Evolutionary conservation across 1,284 basidiomycete genomes (phyloP).

Genomic region (Leccinum pallidistipes): DNA sequence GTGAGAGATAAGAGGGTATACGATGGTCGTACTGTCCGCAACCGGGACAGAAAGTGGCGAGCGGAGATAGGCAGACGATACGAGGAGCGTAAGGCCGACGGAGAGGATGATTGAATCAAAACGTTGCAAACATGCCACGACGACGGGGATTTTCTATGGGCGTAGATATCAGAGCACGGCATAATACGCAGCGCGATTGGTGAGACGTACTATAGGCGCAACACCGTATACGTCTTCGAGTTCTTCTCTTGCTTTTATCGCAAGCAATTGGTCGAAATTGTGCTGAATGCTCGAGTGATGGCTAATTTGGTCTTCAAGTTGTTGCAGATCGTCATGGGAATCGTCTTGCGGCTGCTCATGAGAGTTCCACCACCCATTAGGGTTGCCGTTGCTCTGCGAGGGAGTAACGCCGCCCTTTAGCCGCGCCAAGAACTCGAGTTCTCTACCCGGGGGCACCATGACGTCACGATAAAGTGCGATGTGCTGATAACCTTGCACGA

Average conservation of each 20-base stretch:
- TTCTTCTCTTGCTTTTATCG: slow-evolving; percentile 64
- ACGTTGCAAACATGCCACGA: slow-evolving; percentile 71
- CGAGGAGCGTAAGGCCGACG: slow-evolving; percentile 61
- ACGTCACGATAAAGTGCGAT: slow-evolving; percentile 66
- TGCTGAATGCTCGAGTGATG: slow-evolving; percentile 47
- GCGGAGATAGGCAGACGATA: slow-evolving; percentile 55
- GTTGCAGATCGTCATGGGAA: slow-evolving; percentile 17
- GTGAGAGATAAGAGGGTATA: slow-evolving; percentile 26
- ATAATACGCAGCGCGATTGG: not conserved
- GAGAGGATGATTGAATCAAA: slow-evolving; percentile 69
- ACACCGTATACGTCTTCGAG: slow-evolving; percentile 74
- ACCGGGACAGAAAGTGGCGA: slow-evolving; percentile 31
- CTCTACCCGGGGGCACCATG: slow-evolving; percentile 47
- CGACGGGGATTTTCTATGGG: slow-evolving; percentile 66
- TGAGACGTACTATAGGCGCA: slow-evolving; percentile 56
- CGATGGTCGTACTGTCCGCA: slow-evolving; percentile 16
- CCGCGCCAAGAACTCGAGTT: slow-evolving; percentile 35
- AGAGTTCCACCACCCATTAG: slow-evolving; percentile 15
- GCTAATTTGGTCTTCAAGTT: slow-evolving; percentile 23
- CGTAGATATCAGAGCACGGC: slow-evolving; percentile 10
- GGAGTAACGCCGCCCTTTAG: slow-evolving; percentile 18
- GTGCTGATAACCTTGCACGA: slow-evolving; percentile 68
- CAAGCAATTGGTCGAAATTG: slow-evolving; percentile 62
- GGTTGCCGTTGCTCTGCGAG: slow-evolving; percentile 11
- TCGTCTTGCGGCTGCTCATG: slow-evolving; percentile 20